Percentiles rank a stretch among this genome's conserved stretches.
Conservation (phyloP, 2,329 filamentous ascomycete species). For the Colletotrichum spaethianum region DNA sequence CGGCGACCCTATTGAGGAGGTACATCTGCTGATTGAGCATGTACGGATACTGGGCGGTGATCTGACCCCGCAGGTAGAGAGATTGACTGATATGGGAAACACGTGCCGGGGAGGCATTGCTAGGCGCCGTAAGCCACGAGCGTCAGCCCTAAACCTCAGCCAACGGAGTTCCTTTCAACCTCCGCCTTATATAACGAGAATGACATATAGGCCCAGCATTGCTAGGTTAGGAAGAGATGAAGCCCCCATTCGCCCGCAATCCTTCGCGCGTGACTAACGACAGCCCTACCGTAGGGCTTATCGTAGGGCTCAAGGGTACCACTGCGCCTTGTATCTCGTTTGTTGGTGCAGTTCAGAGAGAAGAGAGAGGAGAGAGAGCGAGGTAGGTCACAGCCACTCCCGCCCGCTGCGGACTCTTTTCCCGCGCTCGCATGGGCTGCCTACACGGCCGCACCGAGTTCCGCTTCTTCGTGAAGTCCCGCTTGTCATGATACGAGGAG, state of each 20-base stretch:
- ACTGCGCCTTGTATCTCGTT: background rate
- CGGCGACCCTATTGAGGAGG: background rate
- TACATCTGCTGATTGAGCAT: background rate
- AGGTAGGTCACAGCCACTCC: background rate
- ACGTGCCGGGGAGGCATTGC: background rate
- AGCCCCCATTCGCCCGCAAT: background rate
- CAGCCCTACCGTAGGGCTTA: constrained; percentile 27
- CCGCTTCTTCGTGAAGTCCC: too few species aligned
- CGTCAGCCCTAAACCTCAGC: background rate
- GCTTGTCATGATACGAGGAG: background rate
- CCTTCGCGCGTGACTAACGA: background rate
- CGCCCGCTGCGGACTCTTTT: background rate
- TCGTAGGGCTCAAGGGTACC: background rate
- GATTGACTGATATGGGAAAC: background rate
- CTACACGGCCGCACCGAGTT: background rate
- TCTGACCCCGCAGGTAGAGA: background rate
- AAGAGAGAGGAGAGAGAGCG: background rate
- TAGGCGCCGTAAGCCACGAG: background rate
- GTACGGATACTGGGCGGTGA: background rate
- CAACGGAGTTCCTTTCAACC: background rate
- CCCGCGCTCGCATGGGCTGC: background rate
- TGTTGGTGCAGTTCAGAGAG: background rate
- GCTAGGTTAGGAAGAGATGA: too few species aligned
- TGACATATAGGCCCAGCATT: background rate
- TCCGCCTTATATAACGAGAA: background rate